Base-by-base conservation (phyloP, 2,329 filamentous ascomycete genomes). In the Mycosphaerella sp. region DNA sequence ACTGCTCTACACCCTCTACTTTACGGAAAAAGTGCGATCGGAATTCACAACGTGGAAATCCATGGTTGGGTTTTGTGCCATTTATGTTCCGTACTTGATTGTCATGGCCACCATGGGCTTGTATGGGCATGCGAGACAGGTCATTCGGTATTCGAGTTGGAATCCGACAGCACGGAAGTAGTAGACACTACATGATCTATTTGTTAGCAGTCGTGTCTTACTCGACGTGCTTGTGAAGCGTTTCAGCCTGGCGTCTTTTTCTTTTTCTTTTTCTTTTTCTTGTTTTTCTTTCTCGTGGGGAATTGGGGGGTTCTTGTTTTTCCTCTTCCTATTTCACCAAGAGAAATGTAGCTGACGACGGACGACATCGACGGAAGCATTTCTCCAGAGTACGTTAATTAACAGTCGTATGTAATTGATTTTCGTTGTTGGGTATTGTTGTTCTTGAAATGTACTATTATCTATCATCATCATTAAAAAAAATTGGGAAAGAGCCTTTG, bases 101-200 rank as follows among this genome's bases (percentile, higher is more conserved):
- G 58, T 76, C 38, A 70, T 69, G 51, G 73, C 74, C 2, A 70
- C 71, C 1, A 75, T 76, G 63, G 74, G 74, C 8, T 63, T 77
- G 12, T 76, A 74, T 54, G 74, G 73, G 6, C 74, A 77, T 56
- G 74, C 74, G 31, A 67, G 74, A 57, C 73, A 76, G 59, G 62
- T 76, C 32, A 72, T 74, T 49, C 70, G 67, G 50, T 77, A 77
- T 57, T 72, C 69, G 51, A 71, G 69, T 12, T 77, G 74, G 75
- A 77, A 77, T 58, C 73, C 75, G n/a, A 77, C 75, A 2, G 70
- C 70, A 29, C 64, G 72, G 53, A 63, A 61, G 50, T 61, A 62
- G 50, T 61, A 47, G 26, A 42, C 10, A 11, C 17, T n/a, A 26
- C 21, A 2, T 21, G 6, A 7, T 42, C 17, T 23, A 11, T 21